These are phyloP conservation scores for Thelephora terrestris DNA, from an alignment of 1,284 basidiomycete genomes.

Conservation along the genomic window DNA sequence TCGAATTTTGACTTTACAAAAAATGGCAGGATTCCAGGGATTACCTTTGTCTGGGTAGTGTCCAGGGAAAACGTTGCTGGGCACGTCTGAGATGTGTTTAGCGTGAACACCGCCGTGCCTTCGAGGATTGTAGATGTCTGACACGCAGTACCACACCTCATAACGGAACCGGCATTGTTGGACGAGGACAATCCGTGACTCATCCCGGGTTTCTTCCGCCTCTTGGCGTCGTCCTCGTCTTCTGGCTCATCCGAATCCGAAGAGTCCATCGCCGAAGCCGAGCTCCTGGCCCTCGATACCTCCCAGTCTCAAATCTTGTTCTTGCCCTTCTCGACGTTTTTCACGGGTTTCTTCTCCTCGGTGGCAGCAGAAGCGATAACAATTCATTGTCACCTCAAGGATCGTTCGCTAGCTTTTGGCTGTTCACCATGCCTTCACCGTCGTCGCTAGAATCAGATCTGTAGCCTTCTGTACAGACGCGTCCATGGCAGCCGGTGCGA, in stretches of 20 bases:
- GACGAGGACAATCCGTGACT: conserved; percentile 54
- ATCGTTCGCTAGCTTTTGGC: conserved; percentile 43
- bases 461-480: conserved; percentile 81
- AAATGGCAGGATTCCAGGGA: conserved; percentile 69
- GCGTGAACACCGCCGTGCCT: conserved; percentile 49
- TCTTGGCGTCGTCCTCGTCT: conserved; percentile 71
- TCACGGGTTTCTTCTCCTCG: conserved; percentile 28
- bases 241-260: conserved; percentile 51
- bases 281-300: conserved; percentile 97
- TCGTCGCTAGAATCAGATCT: conserved; percentile 92
- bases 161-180: too few relatives aligned
- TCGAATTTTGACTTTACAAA: conserved; percentile 75
- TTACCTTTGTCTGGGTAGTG: too few relatives aligned
- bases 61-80: conserved; percentile 83
- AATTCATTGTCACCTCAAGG: conserved; percentile 45
- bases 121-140: conserved; percentile 23
- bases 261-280: conserved; percentile 35
- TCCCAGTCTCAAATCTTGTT: conserved; percentile 72
- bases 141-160: too few relatives aligned
- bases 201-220: conserved; percentile 78
- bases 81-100: conserved; percentile 74
- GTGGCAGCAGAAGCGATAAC: conserved; percentile 68
- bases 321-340: conserved; percentile 32
- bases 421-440: conserved; percentile 79
- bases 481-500: conserved; percentile 45